These are phyloP conservation scores for Gigaspora rosea DNA, from an alignment of 192 early-diverging fungal species.

Conservation along the genomic window DNA sequence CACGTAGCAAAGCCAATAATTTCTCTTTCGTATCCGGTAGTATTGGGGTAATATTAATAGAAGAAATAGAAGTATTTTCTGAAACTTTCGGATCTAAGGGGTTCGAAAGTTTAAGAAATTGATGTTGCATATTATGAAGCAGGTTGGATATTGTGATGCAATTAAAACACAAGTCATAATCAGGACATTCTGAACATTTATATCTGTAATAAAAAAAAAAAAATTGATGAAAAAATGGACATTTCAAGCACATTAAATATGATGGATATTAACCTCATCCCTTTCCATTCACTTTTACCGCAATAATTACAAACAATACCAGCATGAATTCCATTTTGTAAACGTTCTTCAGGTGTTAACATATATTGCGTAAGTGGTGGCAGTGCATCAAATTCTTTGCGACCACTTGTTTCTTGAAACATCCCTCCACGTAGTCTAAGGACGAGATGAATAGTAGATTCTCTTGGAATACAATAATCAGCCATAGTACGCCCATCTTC, in stretches of 20 bases:
- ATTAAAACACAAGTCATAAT: slow-evolving; percentile 21
- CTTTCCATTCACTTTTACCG: slow-evolving; percentile 30
- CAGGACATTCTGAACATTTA: background rate
- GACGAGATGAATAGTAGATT: slow-evolving; percentile 67
- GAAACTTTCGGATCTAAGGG: slow-evolving; percentile 22
- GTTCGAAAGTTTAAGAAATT: slow-evolving; percentile 8
- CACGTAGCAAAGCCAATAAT: slow-evolving; percentile 15
- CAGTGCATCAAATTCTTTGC: no score
- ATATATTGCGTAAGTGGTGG: slow-evolving; percentile 11
- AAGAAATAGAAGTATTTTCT: background rate
- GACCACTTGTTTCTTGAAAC: no score
- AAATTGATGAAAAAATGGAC: background rate
- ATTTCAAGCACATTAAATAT: background rate
- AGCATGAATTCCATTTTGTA: slow-evolving; percentile 23
- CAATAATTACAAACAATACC: slow-evolving; percentile 27
- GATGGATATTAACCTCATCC: slow-evolving; percentile 14
- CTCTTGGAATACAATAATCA: slow-evolving; percentile 74
- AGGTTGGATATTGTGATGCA: slow-evolving; percentile 22
- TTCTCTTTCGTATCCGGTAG: slow-evolving; percentile 20
- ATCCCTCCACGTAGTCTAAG: slow-evolving; percentile 61
- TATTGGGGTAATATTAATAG: slow-evolving; percentile 20
- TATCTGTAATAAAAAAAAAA: background rate
- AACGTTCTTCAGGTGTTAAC: background rate
- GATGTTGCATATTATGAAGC: slow-evolving; percentile 16
- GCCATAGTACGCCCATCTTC: slow-evolving; percentile 67